Base-by-base conservation (phyloP, 805 yeast genomes). In the Cyberlindnera veronae region DNA sequence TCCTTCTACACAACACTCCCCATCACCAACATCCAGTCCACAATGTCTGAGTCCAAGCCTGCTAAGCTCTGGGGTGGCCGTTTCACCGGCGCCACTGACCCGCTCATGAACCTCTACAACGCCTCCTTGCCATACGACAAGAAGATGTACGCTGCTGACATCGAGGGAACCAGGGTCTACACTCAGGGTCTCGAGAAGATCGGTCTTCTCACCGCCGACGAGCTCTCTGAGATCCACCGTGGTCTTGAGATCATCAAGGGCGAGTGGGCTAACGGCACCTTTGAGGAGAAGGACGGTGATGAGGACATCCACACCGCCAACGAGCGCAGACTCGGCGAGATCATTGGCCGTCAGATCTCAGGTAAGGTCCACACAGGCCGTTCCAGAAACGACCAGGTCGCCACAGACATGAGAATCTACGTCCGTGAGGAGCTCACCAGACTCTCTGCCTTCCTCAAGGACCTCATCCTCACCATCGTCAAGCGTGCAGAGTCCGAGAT, bases 361-460 rank as follows among this genome's bases (percentile, higher is more conserved):
- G 99, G 99, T 29, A 93, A 93, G 58, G 98, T 93, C 22, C 99
- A 93, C 64, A 93, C 99, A n/a, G 99, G 99, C 46, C 80, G 99
- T 61, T 86, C 96, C 34, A 81, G 99, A 74, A 93, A 93, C 59
- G 99, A 93, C 64, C 99, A 93, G 70, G 97, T 90, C 37, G 99
- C 96, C 33, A 91, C 98, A n/a, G 99, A 93, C 61, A 87, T 93
- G 95, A 77, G 99, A 64, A 78, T 93, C 20, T 91, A 77, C 53
- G 96, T 93, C 41, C 82, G 96, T 57, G 90, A 82, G 54, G 76
- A 79, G 49, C 68, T 93, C 48, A 60, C 56, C 15, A 72, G 82
- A 55, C 61, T 87, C 38, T 68, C 77, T 3, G 69, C 69, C 14
- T 68, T 76, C 42, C 69, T 84, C 51, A 75, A 72, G 44, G 66